These are phyloP conservation scores for Tremella mesenterica DNA, from an alignment of 768 basidiomycete genomes.

Conservation along the genomic window DNA sequence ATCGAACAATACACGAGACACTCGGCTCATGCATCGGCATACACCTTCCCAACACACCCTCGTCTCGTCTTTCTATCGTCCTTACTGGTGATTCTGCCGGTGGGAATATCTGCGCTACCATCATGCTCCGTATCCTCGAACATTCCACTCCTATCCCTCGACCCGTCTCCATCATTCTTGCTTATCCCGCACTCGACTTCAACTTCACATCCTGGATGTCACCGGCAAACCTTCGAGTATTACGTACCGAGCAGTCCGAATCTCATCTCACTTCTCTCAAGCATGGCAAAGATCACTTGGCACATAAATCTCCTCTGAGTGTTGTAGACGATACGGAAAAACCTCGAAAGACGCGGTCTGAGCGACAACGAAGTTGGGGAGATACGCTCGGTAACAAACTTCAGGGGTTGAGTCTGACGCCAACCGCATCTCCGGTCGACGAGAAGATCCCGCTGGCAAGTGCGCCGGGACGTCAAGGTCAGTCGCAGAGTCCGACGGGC, in stretches of 20 bases:
- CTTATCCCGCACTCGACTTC: slow-evolving; percentile 89
- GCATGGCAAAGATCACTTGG: slow-evolving; percentile 75
- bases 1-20: slow-evolving; percentile 69
- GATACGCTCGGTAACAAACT: slow-evolving; percentile 31
- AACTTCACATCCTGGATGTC: slow-evolving; percentile 91
- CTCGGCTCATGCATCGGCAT: slow-evolving; percentile 76
- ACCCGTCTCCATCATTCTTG: slow-evolving; percentile 75
- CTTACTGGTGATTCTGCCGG: slow-evolving; percentile 95
- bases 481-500: slow-evolving; percentile 5
- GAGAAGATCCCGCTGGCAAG: not conserved
- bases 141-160: slow-evolving; percentile 53
- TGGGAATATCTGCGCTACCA: slow-evolving; percentile 72
- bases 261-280: slow-evolving; percentile 65
- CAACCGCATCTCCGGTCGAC: slow-evolving; percentile 1
- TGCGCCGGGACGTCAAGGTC: not conserved
- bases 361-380: slow-evolving; percentile 50
- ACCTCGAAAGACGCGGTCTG: slow-evolving; percentile 8
- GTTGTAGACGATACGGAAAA: slow-evolving; percentile 68
- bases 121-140: slow-evolving; percentile 79
- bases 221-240: slow-evolving; percentile 64
- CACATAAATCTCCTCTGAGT: slow-evolving; percentile 79
- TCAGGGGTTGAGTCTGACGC: slow-evolving; percentile 15
- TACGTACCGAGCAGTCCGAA: slow-evolving; percentile 79
- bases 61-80: slow-evolving; percentile 66
- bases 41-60: slow-evolving; percentile 51